Evolutionary conservation across 306 rosid genomes (phyloP), one percentile per base, ranked within the genome.

Genomic region (Inga leiocalycina): DNA sequence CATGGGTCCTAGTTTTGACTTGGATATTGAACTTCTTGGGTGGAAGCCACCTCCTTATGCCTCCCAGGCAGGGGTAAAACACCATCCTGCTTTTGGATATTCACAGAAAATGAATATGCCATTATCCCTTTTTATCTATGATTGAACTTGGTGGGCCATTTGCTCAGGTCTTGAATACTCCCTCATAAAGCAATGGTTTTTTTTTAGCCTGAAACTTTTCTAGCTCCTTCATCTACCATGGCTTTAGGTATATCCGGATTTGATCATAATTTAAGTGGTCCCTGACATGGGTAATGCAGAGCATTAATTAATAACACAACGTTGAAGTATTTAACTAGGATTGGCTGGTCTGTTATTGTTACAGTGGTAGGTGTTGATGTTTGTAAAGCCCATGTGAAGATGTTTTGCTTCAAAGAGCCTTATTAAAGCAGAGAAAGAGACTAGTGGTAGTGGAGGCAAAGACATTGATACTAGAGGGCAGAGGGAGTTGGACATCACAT

Each of bases 401-500:
- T 79, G 75, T 71, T 70, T 67, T 67, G 78, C 80, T 84, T 76
- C 80, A 82, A 39, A 83, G 80, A 82, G 34, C 75, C 85, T 24
- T 34, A 22, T n/a, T 56, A 84, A 84, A 87, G 84, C 83, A 81
- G 57, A 74, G 84, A 87, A 67, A 84, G 76, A 75, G 90, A 85
- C 88, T 71, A 54, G 74, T 52, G 71, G 84, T 5, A 5, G 13
- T 52, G 71, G 85, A 79, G 44, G 88, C 51, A 85, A 85, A 39
- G 8, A 87, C 80, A 84, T 75, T 87, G 86, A 77, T 82, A 71
- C 73, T 70, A 1, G 30, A 32, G 81, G 79, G 76, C 48, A 37
- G 76, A 76, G 84, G 72, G 86, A 90, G 85, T 74, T 87, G 17
- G 88, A 87, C 89, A 86, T 72, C 79, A 87, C 90, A 86, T 72